Base-by-base conservation (phyloP, 116 monocot species). In the Phalaenopsis hybrid region DNA sequence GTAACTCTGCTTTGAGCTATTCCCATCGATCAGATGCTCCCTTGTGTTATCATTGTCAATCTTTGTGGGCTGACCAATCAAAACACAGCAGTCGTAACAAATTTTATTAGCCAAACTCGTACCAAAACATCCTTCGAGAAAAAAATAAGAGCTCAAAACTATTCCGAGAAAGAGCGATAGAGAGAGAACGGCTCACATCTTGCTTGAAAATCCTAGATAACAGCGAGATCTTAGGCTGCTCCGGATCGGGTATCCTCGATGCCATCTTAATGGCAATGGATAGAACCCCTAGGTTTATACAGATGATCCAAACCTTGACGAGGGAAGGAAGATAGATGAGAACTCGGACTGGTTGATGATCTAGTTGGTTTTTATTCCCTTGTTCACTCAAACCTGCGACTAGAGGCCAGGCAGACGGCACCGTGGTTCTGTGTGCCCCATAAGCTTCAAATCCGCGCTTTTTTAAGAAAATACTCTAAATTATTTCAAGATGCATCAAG, bases 21-120 rank as follows among this genome's bases (percentile, higher is more conserved):
- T 78, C 7, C 57, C 49, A 77, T 41, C 52, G 59, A 89, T 83
- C 57, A 91, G 31, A 44, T 85, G 91, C 84, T 86, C 87, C 6
- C 89, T 87, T 44, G 72, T 77, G 59, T 51, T 78, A 50, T 81
- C 83, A 6, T 84, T 78, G 43, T 87, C 85, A 59, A 73, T 65
- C 43, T 67, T 61, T 1, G 44, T 67, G 13, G 23, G 79, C 77
- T 81, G 57, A 86, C 58, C 61, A 11, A 8, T 9, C 1, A 52
- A 23, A 50, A 5, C 50, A 28, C 77, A 51, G 12, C 45, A 45
- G n/a, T 1, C n/a, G 37, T 15, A 46, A 31, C 43, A 16, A 20
- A 75, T 20, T 45, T 75, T 4, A 50, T 77, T 28, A 48, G 44
- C 75, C 45, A 46, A 46, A 0, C 17, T 12, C 73, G 1, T 75